Base-by-base conservation (phyloP, 345 rosid species). In the Toxicodendron radicans region DNA sequence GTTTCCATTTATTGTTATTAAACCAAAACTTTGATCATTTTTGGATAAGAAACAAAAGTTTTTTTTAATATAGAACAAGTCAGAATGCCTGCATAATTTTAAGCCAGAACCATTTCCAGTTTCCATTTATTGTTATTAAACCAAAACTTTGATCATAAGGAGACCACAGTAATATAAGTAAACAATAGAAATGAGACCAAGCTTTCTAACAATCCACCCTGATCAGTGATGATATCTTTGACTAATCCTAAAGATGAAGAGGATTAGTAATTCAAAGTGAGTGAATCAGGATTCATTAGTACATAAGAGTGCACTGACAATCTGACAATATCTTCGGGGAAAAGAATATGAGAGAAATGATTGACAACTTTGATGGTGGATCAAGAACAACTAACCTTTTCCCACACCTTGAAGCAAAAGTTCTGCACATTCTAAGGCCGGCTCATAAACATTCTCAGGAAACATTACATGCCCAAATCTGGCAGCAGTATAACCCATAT, bases 391-490 rank as follows among this genome's bases (percentile, higher is more conserved):
- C 72, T 52, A 64, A 89, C 99, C 98, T 89, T 87, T 90, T 53
- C 99, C 99, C 27, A 90, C 98, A 66, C 99, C 97, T 60, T 81
- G 88, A 70, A 95, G 88, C 82, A 95, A 91, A 81, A 88, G 95
- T 76, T 95, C 92, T 33, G 97, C 93, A 81, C 98, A 91, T 79
- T 86, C 89, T 68, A 93, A 81, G 48, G 97, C 97, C 78, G 99
- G 99, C 83, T 93, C 96, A 54, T 93, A 83, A 78, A 89, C 98
- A 87, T 95, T 95, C 85, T 95, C 99, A 60, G 98, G 99, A 79
- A 95, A 95, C 98, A 95, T 95, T 53, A 95, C 93, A 79, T 93
- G 99, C 68, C 99, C 99, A 74, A 81, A 95, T 90, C 98, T 89
- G 71, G 97, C 96, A 80, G 93, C 94, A 86, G 98, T 87, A 84